A percentile compares a stretch with the other conserved stretches of the same genome.
Conservation (phyloP, 2,329 filamentous ascomycete genomes). For the Neonectria magnoliae region DNA sequence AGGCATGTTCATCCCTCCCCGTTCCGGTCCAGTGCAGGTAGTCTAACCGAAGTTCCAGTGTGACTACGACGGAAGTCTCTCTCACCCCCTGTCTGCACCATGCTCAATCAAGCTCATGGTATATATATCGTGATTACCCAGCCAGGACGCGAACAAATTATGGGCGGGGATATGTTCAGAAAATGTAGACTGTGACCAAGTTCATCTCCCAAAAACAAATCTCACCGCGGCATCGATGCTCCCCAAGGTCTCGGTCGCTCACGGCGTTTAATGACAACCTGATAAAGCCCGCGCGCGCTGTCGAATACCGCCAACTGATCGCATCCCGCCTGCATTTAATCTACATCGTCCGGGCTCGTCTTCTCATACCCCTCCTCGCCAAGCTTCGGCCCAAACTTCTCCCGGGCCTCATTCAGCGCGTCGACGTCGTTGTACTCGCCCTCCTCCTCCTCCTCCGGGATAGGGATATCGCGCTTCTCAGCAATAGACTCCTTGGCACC, state of each 20-base stretch:
- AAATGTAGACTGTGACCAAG: neutral
- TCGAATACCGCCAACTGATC: neutral
- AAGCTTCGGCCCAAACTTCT: constrained; percentile 46
- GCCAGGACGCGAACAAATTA: no score
- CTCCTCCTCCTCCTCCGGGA: constrained; percentile 22
- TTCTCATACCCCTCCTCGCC: constrained; percentile 32
- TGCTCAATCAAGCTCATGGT: neutral
- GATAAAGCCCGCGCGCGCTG: neutral
- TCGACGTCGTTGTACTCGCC: constrained; percentile 47
- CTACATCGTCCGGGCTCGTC: constrained; percentile 56
- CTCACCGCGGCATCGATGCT: neutral
- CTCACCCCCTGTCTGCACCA: neutral
- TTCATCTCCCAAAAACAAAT: neutral
- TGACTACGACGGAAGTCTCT: neutral
- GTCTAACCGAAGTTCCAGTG: no score
- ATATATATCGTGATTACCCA: neutral
- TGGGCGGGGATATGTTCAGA: neutral
- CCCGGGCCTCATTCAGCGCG: constrained; percentile 52
- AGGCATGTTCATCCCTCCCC: neutral
- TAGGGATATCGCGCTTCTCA: constrained; percentile 16
- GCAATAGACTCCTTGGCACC: constrained; percentile 46
- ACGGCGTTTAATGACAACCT: neutral
- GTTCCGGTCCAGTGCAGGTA: neutral
- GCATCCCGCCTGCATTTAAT: constrained; percentile 42
- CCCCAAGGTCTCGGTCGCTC: neutral